These are phyloP conservation scores for Aphanoascus verrucosus DNA, from an alignment of 2,329 filamentous ascomycete species.

Conservation along the genomic window DNA sequence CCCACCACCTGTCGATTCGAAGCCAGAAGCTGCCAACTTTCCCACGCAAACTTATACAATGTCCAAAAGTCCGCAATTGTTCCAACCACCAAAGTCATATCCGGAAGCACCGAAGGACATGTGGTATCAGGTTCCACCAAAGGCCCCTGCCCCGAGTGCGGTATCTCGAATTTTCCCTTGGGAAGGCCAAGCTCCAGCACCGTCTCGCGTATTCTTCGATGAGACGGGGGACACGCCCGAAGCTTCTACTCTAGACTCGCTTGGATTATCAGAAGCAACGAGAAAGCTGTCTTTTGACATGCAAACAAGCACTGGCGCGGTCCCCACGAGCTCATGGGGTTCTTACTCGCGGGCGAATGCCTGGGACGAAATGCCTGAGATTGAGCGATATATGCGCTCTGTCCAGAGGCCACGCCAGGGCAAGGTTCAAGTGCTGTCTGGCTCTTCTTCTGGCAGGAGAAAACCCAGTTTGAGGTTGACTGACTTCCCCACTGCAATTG, in stretches of 20 bases:
- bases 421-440: constrained; percentile 34
- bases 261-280: constrained; percentile 9
- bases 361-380: constrained; percentile 86
- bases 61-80: constrained; percentile 63
- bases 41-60: constrained; percentile 70
- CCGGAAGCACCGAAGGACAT: constrained; percentile 76
- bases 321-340: constrained; percentile 54
- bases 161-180: constrained; percentile 77
- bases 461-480: constrained; percentile 59
- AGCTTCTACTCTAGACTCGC: not conserved
- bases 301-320: constrained; percentile 20
- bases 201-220: constrained; percentile 41
- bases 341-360: constrained; percentile 69
- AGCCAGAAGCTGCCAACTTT: constrained; percentile 76
- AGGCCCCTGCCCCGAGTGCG: constrained; percentile 47
- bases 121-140: constrained; percentile 68
- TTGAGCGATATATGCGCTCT: constrained; percentile 73
- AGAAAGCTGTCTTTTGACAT: constrained; percentile 8
- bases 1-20: constrained; percentile 53
- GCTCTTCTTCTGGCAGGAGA: constrained; percentile 25
- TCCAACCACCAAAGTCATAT: constrained; percentile 64
- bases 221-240: constrained; percentile 19
- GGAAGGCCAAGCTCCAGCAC: constrained; percentile 58
- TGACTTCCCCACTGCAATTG: constrained; percentile 72
- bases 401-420: constrained; percentile 54